A percentile compares a stretch with the other conserved stretches of the same genome.
Conservation (phyloP, 2,329 filamentous ascomycete genomes). For the Aspergillus fischeri region DNA sequence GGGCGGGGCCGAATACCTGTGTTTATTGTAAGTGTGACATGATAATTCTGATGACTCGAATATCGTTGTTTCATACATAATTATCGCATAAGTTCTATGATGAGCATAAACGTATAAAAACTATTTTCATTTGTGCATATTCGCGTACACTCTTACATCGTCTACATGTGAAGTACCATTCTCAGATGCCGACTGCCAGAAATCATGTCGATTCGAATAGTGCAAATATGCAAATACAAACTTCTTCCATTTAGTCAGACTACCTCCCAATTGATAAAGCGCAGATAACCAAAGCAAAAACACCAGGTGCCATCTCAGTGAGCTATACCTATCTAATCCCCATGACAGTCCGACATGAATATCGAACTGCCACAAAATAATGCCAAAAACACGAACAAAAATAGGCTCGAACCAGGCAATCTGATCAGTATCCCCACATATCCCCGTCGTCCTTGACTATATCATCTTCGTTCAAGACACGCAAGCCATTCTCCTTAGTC, state of each 20-base stretch:
- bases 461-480: constrained; percentile 45
- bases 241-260: background rate
- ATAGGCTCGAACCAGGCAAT: background rate
- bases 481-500: constrained; percentile 40
- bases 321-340: background rate
- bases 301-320: background rate
- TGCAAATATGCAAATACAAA: background rate
- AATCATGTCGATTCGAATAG: no score
- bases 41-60: no score
- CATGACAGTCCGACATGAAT: background rate
- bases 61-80: no score
- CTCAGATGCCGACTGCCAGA: no score
- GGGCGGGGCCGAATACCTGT: no score
- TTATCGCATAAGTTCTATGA: no score
- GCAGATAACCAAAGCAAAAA: background rate
- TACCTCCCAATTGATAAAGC: background rate
- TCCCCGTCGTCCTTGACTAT: constrained; percentile 43
- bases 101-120: no score
- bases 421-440: constrained; percentile 38
- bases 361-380: background rate
- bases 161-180: no score
- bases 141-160: no score
- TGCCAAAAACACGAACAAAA: background rate
- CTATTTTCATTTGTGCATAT: no score
- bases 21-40: no score